Conservation (phyloP, 345 rosid species). For the Camelina sativa region DNA sequence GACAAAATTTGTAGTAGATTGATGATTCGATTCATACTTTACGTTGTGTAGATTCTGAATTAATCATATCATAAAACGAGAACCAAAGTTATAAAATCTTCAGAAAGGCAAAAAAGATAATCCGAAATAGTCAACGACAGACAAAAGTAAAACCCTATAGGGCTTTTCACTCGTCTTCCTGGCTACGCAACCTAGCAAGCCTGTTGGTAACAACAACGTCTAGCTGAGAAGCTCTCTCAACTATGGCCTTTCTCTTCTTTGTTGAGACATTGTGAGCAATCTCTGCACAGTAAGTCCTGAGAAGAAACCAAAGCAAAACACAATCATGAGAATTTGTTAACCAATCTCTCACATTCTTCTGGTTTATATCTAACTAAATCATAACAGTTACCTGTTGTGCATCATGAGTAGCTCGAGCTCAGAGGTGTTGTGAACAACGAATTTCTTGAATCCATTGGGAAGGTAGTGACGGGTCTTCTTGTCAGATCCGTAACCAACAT, state of each 20-base stretch:
- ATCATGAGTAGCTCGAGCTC: constrained; percentile 88
- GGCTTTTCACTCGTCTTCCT: constrained; percentile 69
- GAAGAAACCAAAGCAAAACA: not conserved
- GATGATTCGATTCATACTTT: not conserved
- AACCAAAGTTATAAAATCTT: constrained; percentile 22
- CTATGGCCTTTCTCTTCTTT: constrained; percentile 74
- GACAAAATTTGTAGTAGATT: not conserved
- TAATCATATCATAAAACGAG: not conserved
- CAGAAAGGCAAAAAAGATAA: not conserved
- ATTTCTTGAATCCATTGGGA: constrained; percentile 84
- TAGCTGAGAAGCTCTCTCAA: constrained; percentile 82
- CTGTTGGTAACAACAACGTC: constrained; percentile 73
- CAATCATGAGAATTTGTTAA: not conserved
- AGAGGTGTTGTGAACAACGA: constrained; percentile 68
- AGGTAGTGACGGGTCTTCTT: constrained; percentile 84
- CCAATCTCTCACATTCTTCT: not conserved
- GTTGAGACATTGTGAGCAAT: constrained; percentile 86
- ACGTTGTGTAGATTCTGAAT: not conserved
- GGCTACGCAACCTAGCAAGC: constrained; percentile 82
- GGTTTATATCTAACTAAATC: not conserved
- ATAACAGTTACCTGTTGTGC: constrained; percentile 72
- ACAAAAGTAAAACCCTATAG: not conserved
- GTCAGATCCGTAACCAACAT: constrained; percentile 81
- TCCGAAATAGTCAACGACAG: not conserved
- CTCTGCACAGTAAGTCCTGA: constrained; percentile 83